Base-by-base conservation (phyloP, 2,329 filamentous ascomycete species). In the Sarocladium brachiariae region DNA sequence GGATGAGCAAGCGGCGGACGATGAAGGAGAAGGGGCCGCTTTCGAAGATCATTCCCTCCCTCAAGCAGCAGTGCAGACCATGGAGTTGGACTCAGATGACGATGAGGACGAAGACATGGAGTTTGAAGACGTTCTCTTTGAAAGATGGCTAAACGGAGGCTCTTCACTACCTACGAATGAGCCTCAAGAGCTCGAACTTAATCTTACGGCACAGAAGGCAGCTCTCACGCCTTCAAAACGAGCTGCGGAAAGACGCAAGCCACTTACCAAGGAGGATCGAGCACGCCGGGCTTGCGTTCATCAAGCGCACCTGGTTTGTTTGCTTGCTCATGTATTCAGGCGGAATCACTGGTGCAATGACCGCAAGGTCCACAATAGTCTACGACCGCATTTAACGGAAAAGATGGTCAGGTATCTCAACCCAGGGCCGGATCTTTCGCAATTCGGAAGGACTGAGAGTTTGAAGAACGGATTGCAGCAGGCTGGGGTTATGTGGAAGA, bases 311-410 rank as follows among this genome's bases (percentile, higher is more conserved):
- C 57, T 97, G 0, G 70, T 96, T 13, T 95, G 89, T 63, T 74
- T 99, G 2, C 68, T 99, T 14, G 81, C 83, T 9, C 89, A 97
- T 65, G 77, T 84, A 14, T 78, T 87, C 56, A 74, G 81, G 52
- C 82, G 91, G 51, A 99, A 97, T 62, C 73, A 79, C 50, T 96
- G 92, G 89, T 96, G 91, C 68, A 95, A 95, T 60, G 85, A 92
- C 61, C 59, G 70, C 13, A 69, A 76, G 51, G 79, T 87, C 8
- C 89, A 95, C 62, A 76, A 72, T 35, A 69, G 68, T n/a, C 67
- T 95, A 35, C 81, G 78, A 50, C 70, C 76, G 35, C 73, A 91
- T 33, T 65, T 96, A 4, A 75, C 80, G 1, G 77, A 81, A 27
- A 86, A 86, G 59, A 82, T 79, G 25, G 65, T 86, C 24, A 73